Base-by-base conservation (phyloP, 768 basidiomycete species). In the Suillus paluster region DNA sequence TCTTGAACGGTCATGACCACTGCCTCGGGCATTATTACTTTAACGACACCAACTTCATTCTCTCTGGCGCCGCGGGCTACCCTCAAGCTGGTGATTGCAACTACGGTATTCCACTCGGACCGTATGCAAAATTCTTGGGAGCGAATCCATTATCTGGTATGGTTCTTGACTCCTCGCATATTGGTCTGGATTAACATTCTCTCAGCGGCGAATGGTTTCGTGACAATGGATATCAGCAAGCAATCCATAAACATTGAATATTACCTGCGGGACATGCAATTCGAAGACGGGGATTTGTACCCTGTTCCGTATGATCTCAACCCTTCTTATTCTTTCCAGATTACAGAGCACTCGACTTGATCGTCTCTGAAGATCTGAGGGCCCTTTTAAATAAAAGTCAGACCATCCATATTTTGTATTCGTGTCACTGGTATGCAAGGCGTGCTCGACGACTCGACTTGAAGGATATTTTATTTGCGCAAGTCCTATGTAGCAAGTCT, bases 61-160 rank as follows among this genome's bases (percentile, higher is more conserved):
- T 54, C 21, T 54, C 53, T 54, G 53, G 53, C 6, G 53, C 34
- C 34, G 53, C 53, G 34, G 53, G 53, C 21, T 54, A 54, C 15
- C 53, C 53, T 38, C 53, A 54, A 54, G 53, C 53, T 1, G 34
- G 34, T 23, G 53, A 54, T 4, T 54, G 53, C 53, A 54, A 38
- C 34, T 38, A 54, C 34, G 53, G 53, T 54, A 17, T 38, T 38
- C 23, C 53, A 17, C 53, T 54, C 1, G 53, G 53, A 38, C 34
- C 53, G 15, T 54, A 54, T 17, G 36, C 23, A 23, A 36, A 38
- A 34, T 54, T 36, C 34, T 36, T 54, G 21, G 53, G 34, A 23
- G 53, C 53, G 9, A 54, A 54, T 38, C 21, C 7, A 23, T 23
- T 23, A 21, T 10, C 53, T 54, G 53, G 53, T 54, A 54, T 36